Evolutionary conservation across 768 basidiomycete genomes (phyloP).

Genomic region (Podaxis pistillaris): DNA sequence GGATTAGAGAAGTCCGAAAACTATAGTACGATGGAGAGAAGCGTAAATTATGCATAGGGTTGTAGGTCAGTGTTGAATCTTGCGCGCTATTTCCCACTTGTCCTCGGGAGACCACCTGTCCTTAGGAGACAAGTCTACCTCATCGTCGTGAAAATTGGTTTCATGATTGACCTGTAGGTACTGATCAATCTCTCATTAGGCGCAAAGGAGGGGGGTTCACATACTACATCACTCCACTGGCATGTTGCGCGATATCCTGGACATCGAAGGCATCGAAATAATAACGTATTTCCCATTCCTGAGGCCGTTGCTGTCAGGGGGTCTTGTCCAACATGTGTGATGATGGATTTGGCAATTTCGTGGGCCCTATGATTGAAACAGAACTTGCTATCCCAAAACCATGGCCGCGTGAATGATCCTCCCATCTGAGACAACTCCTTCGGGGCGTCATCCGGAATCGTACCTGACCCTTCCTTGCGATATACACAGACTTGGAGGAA

Average conservation of each 20-base stretch:
- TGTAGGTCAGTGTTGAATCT: background rate
- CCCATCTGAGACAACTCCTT: too few relatives aligned
- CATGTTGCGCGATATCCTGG: too few relatives aligned
- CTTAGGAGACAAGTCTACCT: background rate
- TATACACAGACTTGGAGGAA: background rate
- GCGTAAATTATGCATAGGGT: too few relatives aligned
- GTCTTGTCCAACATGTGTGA: background rate
- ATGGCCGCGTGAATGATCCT: background rate
- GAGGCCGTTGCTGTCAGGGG: background rate
- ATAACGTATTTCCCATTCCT: background rate
- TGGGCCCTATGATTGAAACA: background rate
- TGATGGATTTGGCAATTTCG: background rate
- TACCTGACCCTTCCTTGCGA: background rate
- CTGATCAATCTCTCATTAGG: background rate
- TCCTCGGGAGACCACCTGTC: background rate
- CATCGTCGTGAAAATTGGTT: background rate
- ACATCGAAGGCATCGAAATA: background rate
- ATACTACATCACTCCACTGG: too few relatives aligned
- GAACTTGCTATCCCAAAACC: background rate
- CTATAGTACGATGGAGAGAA: too few relatives aligned
- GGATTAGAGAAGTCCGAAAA: too few relatives aligned
- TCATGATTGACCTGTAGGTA: background rate
- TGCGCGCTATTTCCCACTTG: background rate
- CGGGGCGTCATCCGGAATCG: too few relatives aligned
- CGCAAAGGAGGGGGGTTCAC: too few relatives aligned